Evolutionary conservation across 2,329 filamentous ascomycete genomes (phyloP).

Genomic region (Neodidymelliopsis sp.): DNA sequence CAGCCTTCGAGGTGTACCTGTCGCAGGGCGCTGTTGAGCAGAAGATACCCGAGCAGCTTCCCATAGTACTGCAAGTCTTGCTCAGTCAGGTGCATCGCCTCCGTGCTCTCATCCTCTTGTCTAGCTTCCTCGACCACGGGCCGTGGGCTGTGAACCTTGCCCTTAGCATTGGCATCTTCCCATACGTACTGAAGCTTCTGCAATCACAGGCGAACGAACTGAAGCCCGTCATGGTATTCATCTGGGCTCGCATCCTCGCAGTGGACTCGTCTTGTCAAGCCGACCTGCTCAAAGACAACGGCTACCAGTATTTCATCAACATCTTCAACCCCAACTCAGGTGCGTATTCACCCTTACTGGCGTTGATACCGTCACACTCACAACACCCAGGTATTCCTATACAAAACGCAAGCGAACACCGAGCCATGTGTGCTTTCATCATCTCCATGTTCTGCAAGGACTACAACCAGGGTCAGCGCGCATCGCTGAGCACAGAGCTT

Average conservation of each 20-base stretch:
- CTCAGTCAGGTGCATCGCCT: conserved; percentile 95
- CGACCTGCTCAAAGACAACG: conserved; percentile 94
- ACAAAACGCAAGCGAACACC: conserved; percentile 89
- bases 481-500: conserved; percentile 88
- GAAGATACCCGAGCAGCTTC: conserved; percentile 90
- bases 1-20: conserved; percentile 95
- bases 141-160: conserved; percentile 99
- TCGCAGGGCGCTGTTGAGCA: conserved; percentile 82
- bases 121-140: conserved; percentile 91
- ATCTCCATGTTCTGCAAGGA: conserved; percentile 96
- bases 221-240: conserved; percentile 99
- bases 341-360: conserved; percentile 2
- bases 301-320: conserved; percentile 94
- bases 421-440: conserved; percentile 99
- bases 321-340: conserved; percentile 84
- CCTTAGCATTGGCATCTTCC: conserved; percentile 97
- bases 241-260: conserved; percentile 94
- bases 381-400: conserved; percentile 71
- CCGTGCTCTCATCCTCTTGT: conserved; percentile 86
- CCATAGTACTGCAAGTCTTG: conserved; percentile 93
- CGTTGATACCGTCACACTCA: conserved; percentile 11
- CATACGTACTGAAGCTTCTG: conserved; percentile 95
- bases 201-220: conserved; percentile 94
- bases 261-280: conserved; percentile 94
- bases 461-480: conserved; percentile 88